Evolutionary conservation across 768 basidiomycete genomes (phyloP), one percentile per base, ranked within the genome.

Genomic region (Chalciporus piperatus): DNA sequence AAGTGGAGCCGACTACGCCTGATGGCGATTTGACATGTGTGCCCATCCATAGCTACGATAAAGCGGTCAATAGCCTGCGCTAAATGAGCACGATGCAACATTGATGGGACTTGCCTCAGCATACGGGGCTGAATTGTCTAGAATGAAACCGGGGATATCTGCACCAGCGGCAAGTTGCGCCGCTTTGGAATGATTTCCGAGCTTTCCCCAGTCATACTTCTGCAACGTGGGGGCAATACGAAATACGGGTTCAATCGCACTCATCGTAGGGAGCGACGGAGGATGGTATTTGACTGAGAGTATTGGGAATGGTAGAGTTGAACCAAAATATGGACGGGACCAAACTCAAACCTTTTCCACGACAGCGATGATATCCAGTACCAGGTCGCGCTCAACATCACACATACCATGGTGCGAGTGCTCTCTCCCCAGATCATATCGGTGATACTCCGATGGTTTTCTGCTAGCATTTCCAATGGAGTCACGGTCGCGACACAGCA

Each of bases 161-260:
- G 81, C 79, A 3, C 81, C 78, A 17, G 73, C 62, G 0, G 89
- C 91, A 45, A 90, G 84, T 63, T 92, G 85, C 6, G 96, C 94
- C n/a, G 91, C 97, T 67, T 90, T 89, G 55, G 90, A 91, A 16
- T 74, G 73, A 12, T 70, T 72, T 4, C 96, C 96, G 14, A 81
- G 72, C 74, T 90, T 94, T 17, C 96, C 96, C 96, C 96, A 99
- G 65, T 94, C 92, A 66, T 98, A 98, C 54, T 84, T 79, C 66
- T 98, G 94, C 1, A 83, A 81, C 7, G 92, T 95, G 3, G 92
- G 90, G 5, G 76, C 60, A 60, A 98, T 79, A 68, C 86, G 89
- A 74, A 97, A 93, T 14, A 92, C 83, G 1, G 72, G 57, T 30
- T 63, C 63, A 11, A 48, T 51, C 20, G 57, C 46, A 46, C 43